These are phyloP conservation scores for Cordyceps cicadae DNA, from an alignment of 2,329 filamentous ascomycete species.

Conservation along the genomic window DNA sequence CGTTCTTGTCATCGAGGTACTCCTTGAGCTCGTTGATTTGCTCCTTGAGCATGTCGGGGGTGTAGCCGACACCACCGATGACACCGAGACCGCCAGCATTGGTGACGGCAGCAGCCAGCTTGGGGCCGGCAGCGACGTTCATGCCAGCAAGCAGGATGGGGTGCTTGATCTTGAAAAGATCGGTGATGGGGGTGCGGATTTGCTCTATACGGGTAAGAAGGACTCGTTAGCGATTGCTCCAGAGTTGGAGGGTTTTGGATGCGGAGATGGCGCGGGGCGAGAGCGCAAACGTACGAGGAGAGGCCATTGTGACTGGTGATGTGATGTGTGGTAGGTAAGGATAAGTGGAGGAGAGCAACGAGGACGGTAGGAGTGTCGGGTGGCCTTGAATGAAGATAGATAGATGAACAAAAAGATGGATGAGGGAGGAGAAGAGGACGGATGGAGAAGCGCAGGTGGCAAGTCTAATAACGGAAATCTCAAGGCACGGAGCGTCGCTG, in stretches of 20 bases:
- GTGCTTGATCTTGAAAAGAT: constrained; percentile 97
- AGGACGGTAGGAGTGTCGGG: neutral
- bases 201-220: constrained; percentile 24
- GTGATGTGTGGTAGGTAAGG: neutral
- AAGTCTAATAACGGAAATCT: constrained; percentile 9
- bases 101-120: constrained; percentile 91
- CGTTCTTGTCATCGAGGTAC: constrained; percentile 80
- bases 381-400: constrained; percentile 3
- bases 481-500: constrained; percentile 3
- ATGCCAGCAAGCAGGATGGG: constrained; percentile 93
- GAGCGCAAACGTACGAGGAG: constrained; percentile 7
- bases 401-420: constrained; percentile 11
- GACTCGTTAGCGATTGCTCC: neutral
- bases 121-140: constrained; percentile 96
- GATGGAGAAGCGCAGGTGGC: neutral
- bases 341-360: neutral
- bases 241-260: neutral
- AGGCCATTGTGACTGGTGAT: constrained; percentile 8
- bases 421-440: constrained; percentile 8
- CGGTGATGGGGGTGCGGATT: constrained; percentile 85
- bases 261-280: neutral
- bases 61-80: constrained; percentile 92
- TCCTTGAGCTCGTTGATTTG: constrained; percentile 93
- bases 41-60: constrained; percentile 91
- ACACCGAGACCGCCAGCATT: constrained; percentile 96